Percentiles rank a stretch among this genome's conserved stretches.
Evolutionary conservation across 2,329 filamentous ascomycete species (phyloP).

Genomic region (Aspergillus puulaauensis): DNA sequence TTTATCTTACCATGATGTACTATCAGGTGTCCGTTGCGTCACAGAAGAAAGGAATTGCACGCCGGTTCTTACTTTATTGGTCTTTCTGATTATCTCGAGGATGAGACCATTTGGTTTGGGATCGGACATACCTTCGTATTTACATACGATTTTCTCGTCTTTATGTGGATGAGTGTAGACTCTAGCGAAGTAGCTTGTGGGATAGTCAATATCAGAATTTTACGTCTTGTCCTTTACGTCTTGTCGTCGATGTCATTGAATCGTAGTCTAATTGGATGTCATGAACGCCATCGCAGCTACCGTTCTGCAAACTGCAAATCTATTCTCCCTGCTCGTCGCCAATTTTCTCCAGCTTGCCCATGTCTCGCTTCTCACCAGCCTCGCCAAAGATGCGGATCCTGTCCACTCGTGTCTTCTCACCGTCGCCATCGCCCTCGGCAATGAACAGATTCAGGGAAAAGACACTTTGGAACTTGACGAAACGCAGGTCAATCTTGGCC

Average conservation of each 20-base stretch:
- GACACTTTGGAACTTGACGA: conserved; percentile 97
- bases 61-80: conserved; percentile 55
- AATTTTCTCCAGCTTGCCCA: conserved; percentile 95
- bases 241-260: background rate
- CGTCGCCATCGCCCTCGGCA: conserved; percentile 76
- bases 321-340: conserved; percentile 70
- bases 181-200: background rate
- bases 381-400: conserved; percentile 72
- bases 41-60: conserved; percentile 80
- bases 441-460: conserved; percentile 85
- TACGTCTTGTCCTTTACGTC: background rate
- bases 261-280: background rate
- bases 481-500: conserved; percentile 71
- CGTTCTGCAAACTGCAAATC: background rate
- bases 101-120: conserved; percentile 51
- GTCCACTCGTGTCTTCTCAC: conserved; percentile 77
- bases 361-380: conserved; percentile 83
- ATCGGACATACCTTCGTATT: conserved; percentile 53
- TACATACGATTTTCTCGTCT: background rate
- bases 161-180: background rate
- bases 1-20: conserved; percentile 50
- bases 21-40: conserved; percentile 75
- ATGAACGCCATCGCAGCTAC: background rate
- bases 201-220: too few relatives aligned
- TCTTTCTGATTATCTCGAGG: conserved; percentile 44